Evolutionary conservation across 192 early-diverging fungal species (phyloP), one percentile per base, ranked within the genome.

Genomic region (Podila verticillata): DNA sequence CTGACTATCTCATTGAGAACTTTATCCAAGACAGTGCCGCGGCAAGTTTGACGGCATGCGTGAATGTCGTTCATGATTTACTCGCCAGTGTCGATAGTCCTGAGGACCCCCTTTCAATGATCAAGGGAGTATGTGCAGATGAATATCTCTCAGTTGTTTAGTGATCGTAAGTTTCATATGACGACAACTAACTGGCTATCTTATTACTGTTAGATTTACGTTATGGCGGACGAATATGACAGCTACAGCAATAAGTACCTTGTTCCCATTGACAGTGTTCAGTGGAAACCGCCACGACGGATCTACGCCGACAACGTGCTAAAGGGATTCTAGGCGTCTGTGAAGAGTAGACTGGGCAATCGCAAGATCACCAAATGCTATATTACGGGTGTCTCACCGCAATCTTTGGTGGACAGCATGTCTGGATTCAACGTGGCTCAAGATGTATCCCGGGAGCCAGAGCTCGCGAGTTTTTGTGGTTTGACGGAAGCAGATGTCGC

Each of bases 171-270:
- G 64, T 13, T 62, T 19, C 60, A 0, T 47, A n/a, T 48, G 30
- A 48, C 34, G 7, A 63, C 58, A 58, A 47, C 70, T 68, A 64
- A 73, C 63, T 2, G 17, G 0, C 29, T 64, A 12, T 47, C 51
- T 54, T 57, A n/a, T 71, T 66, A 32, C 32, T 62, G 54, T 35
- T 70, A 78, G 74, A 83, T 83, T 58, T 83, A 78, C 61, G 36
- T 83, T 56, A 64, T 83, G 69, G 82, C 74, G 28, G 74, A 83
- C 58, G 82, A 73, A 39, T 83, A 83, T 68, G 82, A 83, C 63
- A 71, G 69, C 59, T 83, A 57, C 70, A 70, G 26, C 71, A 79
- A 83, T 67, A 66, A 83, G 12, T 79, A 75, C 30, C 56, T 83
- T 36, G 60, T 65, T 57, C 64, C 58, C 9, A 44, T 12, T 10